These are phyloP conservation scores for Cladochytrium replicatum DNA, from an alignment of 192 early-diverging fungal genomes.

Conservation along the genomic window DNA sequence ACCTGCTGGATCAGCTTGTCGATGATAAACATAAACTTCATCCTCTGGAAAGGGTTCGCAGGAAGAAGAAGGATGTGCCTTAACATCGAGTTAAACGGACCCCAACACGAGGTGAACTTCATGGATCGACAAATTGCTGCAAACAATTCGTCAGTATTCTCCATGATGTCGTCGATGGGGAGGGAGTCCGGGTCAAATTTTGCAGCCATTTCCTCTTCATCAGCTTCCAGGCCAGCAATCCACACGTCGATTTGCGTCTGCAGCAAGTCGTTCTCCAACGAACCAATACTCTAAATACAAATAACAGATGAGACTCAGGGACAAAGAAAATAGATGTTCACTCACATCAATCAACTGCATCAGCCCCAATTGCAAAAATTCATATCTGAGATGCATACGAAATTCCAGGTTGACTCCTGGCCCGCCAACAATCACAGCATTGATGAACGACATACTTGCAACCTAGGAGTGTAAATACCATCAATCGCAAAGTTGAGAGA, in stretches of 20 bases:
- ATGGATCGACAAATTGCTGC: slow-evolving; percentile 15
- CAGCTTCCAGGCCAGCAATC: slow-evolving; percentile 36
- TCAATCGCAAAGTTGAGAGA: too few species aligned
- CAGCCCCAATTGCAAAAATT: slow-evolving; percentile 38
- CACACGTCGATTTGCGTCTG: slow-evolving; percentile 47
- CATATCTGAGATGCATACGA: slow-evolving; percentile 43
- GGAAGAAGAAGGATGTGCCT: slow-evolving; percentile 33
- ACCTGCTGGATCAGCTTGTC: slow-evolving; percentile 41
- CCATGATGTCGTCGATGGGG: slow-evolving; percentile 16
- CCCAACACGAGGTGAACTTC: slow-evolving; percentile 19
- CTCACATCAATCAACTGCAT: slow-evolving; percentile 38
- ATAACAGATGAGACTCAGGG: too few species aligned
- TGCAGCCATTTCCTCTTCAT: slow-evolving; percentile 31
- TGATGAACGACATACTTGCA: slow-evolving; percentile 45
- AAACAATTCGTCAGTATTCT: slow-evolving; percentile 9
- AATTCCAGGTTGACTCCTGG: slow-evolving; percentile 36
- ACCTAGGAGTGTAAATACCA: too few species aligned
- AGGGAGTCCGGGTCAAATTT: slow-evolving; percentile 7
- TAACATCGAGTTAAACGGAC: slow-evolving; percentile 17
- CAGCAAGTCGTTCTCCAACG: slow-evolving; percentile 37
- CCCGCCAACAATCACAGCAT: slow-evolving; percentile 43
- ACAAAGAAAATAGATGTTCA: too few species aligned
- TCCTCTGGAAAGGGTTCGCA: slow-evolving; percentile 31
- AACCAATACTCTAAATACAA: slow-evolving; percentile 31
- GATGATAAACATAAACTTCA: slow-evolving; percentile 41